Base-by-base conservation (phyloP, 495 filamentous ascomycete genomes). In the Hypomontagnella monticulosa region DNA sequence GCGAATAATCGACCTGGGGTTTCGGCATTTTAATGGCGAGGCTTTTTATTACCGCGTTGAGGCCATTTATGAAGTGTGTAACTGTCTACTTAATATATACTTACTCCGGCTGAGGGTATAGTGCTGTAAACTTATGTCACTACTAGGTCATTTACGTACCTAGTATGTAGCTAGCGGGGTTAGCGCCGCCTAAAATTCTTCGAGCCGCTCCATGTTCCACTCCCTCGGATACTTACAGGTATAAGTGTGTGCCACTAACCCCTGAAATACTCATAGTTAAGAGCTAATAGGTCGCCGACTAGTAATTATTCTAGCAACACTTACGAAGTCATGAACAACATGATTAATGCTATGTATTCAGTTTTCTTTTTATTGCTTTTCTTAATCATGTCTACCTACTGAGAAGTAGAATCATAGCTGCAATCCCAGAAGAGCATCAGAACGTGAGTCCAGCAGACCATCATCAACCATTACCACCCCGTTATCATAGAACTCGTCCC, bases 1-100 rank as follows among this genome's bases (percentile, higher is more conserved):
- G 76, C 7, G 88, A 86, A 61, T 83, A 84, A 66, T 83, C 75
- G 6, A 81, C 72, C 8, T 64, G 27, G 30, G 43, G 43, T 50
- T 74, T 73, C 38, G 57, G 53, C 75, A 80, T 79, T 30, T 49
- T 33, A 12, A 34, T 42, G 40, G 37, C 40, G 48, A 58, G 23
- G 47, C 50, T 50, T 41, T 41, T 41, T 52, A 12, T 20, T 11
- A 51, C 33, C 14, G 46, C 34, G 34, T 32, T 48, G 49, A 12
- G 30, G 12, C 30, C 38, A 36, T 53, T 57, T 60, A 42, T 23
- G 18, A 60, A 41, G 50, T 61, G 57, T 55, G 46, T 41, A 52
- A 50, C 41, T 10, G 23, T 23, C 33, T 32, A 16, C 2, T n/a
- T n/a, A n/a, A n/a, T n/a, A n/a, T n/a, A n/a, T n/a, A n/a, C n/a